Percentiles rank a stretch among this genome's conserved stretches.
Evolutionary conservation across 176 grass and related monocot species (phyloP).

Genomic region (Lolium perenne): DNA sequence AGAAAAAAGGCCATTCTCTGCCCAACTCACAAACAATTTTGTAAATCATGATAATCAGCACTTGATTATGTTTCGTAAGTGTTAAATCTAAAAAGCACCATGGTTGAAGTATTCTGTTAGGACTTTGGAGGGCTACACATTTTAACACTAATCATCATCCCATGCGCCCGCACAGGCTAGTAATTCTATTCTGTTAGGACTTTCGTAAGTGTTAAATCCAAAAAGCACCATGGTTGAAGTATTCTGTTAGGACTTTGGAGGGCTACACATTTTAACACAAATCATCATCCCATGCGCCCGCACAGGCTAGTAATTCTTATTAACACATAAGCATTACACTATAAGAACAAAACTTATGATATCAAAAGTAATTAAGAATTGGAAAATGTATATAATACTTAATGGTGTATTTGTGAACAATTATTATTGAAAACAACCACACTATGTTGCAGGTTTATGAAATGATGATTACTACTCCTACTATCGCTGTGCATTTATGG

Average conservation of each 20-base stretch:
- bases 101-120: neutral
- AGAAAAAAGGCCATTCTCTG: conserved; percentile 3
- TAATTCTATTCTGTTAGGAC: no score
- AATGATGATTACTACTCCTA: neutral
- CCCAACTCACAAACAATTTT: neutral
- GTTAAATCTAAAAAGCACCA: neutral
- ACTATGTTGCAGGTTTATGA: neutral
- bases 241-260: neutral
- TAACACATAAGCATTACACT: neutral
- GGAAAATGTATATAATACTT: neutral
- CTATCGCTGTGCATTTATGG: neutral
- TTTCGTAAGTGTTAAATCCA: conserved; percentile 9
- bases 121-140: neutral
- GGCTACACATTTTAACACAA: neutral
- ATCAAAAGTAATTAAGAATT: neutral
- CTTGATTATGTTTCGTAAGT: conserved; percentile 2
- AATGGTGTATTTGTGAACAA: neutral
- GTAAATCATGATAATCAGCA: neutral
- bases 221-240: conserved; percentile 11
- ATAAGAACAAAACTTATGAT: neutral
- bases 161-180: neutral
- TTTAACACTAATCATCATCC: conserved; percentile 12
- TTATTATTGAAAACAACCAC: neutral
- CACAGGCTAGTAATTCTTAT: neutral
- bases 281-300: neutral